Percentiles rank a stretch among this genome's conserved stretches.
Evolutionary conservation across 306 rosid species (phyloP).

Genomic region (Mucuna pruriens): DNA sequence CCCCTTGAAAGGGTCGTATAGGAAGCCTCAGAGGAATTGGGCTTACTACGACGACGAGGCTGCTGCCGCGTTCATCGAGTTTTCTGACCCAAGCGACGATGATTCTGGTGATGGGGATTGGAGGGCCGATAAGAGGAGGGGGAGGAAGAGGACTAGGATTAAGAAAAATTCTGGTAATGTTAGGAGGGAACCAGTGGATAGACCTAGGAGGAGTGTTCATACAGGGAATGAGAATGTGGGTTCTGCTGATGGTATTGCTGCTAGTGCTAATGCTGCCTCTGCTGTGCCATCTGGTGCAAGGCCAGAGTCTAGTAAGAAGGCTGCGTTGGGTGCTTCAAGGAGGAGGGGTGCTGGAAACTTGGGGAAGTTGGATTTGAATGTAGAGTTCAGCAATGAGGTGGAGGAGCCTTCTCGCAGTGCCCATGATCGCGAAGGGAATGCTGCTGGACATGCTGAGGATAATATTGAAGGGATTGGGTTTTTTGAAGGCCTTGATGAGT

Average conservation of each 20-base stretch:
- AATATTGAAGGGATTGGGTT: conserved; percentile 79
- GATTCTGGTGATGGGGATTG: conserved; percentile 81
- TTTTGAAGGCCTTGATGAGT: conserved; percentile 97
- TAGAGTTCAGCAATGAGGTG: conserved; percentile 86
- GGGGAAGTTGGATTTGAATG: conserved; percentile 90
- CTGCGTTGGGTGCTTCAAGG: conserved; percentile 47
- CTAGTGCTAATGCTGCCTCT: not conserved
- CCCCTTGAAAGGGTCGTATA: conserved; percentile 52
- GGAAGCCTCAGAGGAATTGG: conserved; percentile 42
- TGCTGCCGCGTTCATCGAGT: conserved; percentile 51
- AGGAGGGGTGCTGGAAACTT: conserved; percentile 69
- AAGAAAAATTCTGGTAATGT: conserved; percentile 36
- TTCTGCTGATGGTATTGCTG: conserved; percentile 41
- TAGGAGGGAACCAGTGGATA: conserved; percentile 41
- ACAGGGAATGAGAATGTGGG: conserved; percentile 42
- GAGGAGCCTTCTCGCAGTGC: conserved; percentile 64
- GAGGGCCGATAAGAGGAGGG: conserved; percentile 50
- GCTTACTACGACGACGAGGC: conserved; percentile 64
- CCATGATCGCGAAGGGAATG: conserved; percentile 53
- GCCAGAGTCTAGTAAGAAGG: conserved; percentile 58
- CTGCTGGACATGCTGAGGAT: conserved; percentile 68
- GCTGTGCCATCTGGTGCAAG: conserved; percentile 35
- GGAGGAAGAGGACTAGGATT: conserved; percentile 46
- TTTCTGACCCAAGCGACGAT: conserved; percentile 70
- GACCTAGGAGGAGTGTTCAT: conserved; percentile 53